Conservation (phyloP, 176 grass and related monocot genomes). For the Cymbopogon citratus region DNA sequence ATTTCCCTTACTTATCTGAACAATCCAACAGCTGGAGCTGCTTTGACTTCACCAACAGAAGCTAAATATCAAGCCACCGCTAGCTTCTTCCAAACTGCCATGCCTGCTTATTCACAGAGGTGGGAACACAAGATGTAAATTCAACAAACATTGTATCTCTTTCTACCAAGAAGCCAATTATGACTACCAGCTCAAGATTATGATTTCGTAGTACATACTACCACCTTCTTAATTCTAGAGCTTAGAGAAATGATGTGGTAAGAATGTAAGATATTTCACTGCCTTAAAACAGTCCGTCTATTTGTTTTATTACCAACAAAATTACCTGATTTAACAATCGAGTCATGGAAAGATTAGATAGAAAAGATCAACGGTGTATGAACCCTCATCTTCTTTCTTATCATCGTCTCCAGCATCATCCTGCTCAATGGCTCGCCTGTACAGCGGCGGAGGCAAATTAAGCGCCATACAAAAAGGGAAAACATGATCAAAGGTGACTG, state of each 20-base stretch:
- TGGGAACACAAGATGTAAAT: no score
- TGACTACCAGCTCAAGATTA: neutral
- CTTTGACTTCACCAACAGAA: no score
- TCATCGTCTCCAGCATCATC: constrained; percentile 25
- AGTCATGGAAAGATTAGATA: neutral
- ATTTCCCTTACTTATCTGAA: no score
- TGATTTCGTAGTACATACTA: neutral
- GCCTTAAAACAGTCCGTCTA: neutral
- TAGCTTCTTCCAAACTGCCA: no score
- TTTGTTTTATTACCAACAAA: neutral
- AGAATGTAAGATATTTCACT: neutral
- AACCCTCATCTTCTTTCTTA: constrained; percentile 31
- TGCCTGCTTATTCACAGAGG: no score
- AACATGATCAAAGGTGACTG: neutral
- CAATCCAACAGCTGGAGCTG: no score
- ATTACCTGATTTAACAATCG: neutral
- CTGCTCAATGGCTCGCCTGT: constrained; percentile 44
- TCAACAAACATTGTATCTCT: no score
- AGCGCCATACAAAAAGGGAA: neutral
- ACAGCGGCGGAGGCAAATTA: neutral
- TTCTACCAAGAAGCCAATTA: no score
- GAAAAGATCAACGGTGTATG: constrained; percentile 31
- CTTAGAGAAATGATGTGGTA: neutral
- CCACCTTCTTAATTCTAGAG: neutral
- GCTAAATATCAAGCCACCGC: no score